Conservation (phyloP, 2,329 filamentous ascomycete species). For the Exophiala calicioides region DNA sequence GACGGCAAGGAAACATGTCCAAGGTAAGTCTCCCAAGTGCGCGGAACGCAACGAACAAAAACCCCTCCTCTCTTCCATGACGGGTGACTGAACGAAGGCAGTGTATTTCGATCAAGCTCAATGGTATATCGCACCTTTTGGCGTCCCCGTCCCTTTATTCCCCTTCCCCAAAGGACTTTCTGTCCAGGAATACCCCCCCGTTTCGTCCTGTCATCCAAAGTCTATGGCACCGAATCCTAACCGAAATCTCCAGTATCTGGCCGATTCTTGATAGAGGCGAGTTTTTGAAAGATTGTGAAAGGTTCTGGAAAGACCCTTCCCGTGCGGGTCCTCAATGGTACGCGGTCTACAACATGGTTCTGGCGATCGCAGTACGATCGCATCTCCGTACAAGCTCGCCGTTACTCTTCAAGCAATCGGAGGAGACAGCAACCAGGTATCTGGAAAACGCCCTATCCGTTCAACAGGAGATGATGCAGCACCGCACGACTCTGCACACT, state of each 20-base stretch:
- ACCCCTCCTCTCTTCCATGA: too few relatives aligned
- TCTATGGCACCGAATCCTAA: too few relatives aligned
- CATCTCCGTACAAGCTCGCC: background rate
- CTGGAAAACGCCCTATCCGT: background rate
- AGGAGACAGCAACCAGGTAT: background rate
- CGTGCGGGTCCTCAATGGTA: background rate
- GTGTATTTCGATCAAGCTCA: too few relatives aligned
- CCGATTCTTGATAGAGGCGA: background rate
- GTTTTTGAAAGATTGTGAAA: conserved; percentile 1
- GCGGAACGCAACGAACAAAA: too few relatives aligned
- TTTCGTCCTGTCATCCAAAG: too few relatives aligned
- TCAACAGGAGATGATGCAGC: conserved; percentile 1
- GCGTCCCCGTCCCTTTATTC: too few relatives aligned
- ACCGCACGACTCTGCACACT: conserved; percentile 2
- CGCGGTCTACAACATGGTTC: conserved; percentile 1
- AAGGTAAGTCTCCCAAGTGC: too few relatives aligned
- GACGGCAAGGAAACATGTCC: too few relatives aligned
- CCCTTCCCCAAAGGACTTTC: too few relatives aligned
- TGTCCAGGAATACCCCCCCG: too few relatives aligned
- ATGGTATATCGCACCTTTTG: too few relatives aligned
- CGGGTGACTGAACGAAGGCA: too few relatives aligned
- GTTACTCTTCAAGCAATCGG: background rate
- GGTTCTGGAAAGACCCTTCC: conserved; percentile 1
- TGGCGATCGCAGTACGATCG: conserved; percentile 1
- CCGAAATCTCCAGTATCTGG: background rate